phyloP scores from a whole-genome alignment of 2,329 filamentous ascomycete species.

The Emericellopsis atlantica region DNA sequence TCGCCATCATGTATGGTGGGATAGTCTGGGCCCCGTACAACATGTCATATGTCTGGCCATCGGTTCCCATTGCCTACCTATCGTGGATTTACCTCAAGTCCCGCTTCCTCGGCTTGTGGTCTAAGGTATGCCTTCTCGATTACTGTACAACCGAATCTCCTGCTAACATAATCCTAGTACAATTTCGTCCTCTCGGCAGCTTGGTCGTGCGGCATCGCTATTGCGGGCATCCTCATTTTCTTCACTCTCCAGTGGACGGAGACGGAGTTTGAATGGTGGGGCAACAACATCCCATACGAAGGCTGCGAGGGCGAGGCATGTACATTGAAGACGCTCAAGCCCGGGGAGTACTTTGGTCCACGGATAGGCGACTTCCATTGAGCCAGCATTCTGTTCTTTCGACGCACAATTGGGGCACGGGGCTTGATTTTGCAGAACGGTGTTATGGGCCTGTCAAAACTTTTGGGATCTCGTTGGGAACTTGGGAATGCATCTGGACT shows the following conservation, averaged over 20 bases:
- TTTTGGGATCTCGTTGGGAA: no score
- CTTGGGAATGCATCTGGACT: no score
- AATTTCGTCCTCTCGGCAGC: constrained; percentile 40
- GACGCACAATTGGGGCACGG: no score
- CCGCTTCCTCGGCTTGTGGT: constrained; percentile 36
- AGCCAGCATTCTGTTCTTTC: not conserved
- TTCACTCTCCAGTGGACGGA: constrained; percentile 34
- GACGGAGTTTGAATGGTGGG: constrained; percentile 33
- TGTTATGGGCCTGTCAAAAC: no score
- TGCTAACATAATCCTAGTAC: constrained; percentile 19
- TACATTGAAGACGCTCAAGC: constrained; percentile 18
- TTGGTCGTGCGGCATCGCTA: constrained; percentile 35
- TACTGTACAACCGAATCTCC: not conserved
- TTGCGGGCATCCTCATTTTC: constrained; percentile 39
- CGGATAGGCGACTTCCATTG: constrained; percentile 21
- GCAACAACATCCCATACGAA: constrained; percentile 25
- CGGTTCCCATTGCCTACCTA: constrained; percentile 36
- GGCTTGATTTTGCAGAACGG: no score
- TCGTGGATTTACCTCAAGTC: constrained; percentile 39
- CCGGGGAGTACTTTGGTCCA: constrained; percentile 25
- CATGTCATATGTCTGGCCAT: constrained; percentile 37
- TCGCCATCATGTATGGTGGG: constrained; percentile 32
- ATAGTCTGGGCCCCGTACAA: constrained; percentile 36
- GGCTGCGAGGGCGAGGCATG: constrained; percentile 30
- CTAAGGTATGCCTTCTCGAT: constrained; percentile 23